Evolutionary conservation across 257 asterid genomes (phyloP).

Genomic region (Petunia axillaris): DNA sequence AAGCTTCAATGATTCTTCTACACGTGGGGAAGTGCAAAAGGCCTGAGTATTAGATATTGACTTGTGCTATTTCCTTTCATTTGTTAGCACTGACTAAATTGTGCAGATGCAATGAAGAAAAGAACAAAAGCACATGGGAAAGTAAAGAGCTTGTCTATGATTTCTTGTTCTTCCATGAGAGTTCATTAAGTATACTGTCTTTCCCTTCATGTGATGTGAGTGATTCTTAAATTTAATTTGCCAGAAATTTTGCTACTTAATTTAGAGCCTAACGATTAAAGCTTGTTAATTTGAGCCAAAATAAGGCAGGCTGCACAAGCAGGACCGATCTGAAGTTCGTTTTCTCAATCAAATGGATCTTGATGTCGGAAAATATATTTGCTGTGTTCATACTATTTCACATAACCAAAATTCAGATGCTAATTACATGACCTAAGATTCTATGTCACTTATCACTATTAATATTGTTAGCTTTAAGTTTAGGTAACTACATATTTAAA

Average conservation of each 20-base stretch:
- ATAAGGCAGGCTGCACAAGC: background rate
- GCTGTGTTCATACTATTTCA: background rate
- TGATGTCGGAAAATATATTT: background rate
- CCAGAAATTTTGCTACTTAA: conserved; percentile 5
- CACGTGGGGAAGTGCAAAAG: background rate
- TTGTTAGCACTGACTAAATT: background rate
- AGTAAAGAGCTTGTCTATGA: background rate
- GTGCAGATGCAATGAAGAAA: background rate
- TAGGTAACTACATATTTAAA: too few relatives aligned
- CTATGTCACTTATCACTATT: too few relatives aligned
- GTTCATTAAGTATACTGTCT: conserved; percentile 1
- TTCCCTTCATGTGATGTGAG: conserved; percentile 2
- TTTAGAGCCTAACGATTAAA: background rate
- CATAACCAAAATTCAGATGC: background rate
- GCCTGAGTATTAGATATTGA: background rate
- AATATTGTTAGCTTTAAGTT: too few relatives aligned
- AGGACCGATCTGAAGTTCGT: background rate
- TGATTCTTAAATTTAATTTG: background rate
- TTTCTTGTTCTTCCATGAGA: background rate
- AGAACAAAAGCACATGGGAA: conserved; percentile 21
- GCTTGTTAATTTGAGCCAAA: background rate
- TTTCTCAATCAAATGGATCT: background rate
- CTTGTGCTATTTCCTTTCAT: background rate
- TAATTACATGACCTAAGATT: too few relatives aligned
- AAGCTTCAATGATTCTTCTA: too few relatives aligned